A percentile compares a stretch with the other conserved stretches of the same genome.
phyloP scores from a whole-genome alignment of 2,329 filamentous ascomycete genomes.

The Trichoderma sp. region DNA sequence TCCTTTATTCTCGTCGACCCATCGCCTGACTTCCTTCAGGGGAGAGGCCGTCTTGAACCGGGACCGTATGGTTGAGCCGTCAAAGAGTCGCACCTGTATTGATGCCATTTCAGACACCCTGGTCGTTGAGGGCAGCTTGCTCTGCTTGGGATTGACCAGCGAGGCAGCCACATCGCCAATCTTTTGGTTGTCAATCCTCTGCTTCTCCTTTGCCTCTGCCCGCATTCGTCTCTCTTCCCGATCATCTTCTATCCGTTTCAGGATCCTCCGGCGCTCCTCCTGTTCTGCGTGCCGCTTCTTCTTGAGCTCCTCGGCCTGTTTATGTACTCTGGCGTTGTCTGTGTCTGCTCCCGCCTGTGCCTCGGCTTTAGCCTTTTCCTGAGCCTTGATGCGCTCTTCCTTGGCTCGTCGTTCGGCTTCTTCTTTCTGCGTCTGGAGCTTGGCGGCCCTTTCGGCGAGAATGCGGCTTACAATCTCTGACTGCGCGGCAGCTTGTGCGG shows the following conservation, averaged over 20 bases:
- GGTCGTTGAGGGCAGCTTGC: conserved; percentile 35
- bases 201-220: conserved; percentile 53
- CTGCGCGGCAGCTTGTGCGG: conserved; percentile 31
- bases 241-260: conserved; percentile 76
- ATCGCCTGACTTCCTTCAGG: conserved; percentile 70
- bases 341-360: conserved; percentile 40
- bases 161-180: conserved; percentile 36
- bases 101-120: conserved; percentile 44
- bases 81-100: conserved; percentile 79
- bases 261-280: conserved; percentile 69
- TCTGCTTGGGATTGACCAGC: conserved; percentile 38
- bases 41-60: conserved; percentile 67
- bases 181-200: conserved; percentile 37
- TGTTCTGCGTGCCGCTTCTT: conserved; percentile 66
- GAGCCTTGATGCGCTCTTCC: conserved; percentile 51
- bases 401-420: conserved; percentile 51
- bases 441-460: conserved; percentile 54
- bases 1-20: conserved; percentile 68
- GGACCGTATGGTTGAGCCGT: conserved; percentile 76
- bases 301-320: conserved; percentile 58
- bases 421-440: conserved; percentile 45
- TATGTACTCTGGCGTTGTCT: conserved; percentile 41
- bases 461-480: conserved; percentile 42
- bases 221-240: conserved; percentile 65
- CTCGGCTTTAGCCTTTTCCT: conserved; percentile 49